phyloP scores from a whole-genome alignment of 768 basidiomycete genomes.

The Leccinellum rugosiceps region DNA sequence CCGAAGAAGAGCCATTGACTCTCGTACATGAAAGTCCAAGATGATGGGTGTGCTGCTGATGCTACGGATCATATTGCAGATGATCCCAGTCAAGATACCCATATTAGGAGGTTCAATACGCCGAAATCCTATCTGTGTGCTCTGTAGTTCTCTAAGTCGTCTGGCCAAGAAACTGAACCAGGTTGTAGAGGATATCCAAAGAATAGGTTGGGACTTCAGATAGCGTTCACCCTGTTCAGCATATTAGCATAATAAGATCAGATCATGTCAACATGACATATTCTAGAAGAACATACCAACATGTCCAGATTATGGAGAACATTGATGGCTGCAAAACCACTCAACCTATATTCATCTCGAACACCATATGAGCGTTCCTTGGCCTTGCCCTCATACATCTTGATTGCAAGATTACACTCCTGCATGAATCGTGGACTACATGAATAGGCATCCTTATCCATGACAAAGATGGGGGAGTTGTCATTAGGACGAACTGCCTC shows the following conservation, averaged over 20 bases:
- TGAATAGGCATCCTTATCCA: conserved; percentile 2
- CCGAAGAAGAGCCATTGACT: not conserved
- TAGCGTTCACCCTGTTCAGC: not conserved
- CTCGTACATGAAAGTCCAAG: not conserved
- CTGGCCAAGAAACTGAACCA: conserved; percentile 2
- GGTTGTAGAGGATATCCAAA: conserved; percentile 1
- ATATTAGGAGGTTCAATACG: conserved; percentile 7
- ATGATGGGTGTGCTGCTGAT: conserved; percentile 1
- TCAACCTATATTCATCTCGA: conserved; percentile 1
- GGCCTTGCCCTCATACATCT: not conserved
- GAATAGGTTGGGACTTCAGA: not conserved
- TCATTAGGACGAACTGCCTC: not conserved
- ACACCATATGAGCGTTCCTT: conserved; percentile 7
- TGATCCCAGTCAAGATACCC: conserved; percentile 5
- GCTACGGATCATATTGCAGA: conserved; percentile 4
- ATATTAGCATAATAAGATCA: not conserved
- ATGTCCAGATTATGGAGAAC: not conserved
- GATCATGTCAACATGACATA: not conserved
- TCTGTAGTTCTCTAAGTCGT: not conserved
- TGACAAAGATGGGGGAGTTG: not conserved
- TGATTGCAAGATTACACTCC: not conserved
- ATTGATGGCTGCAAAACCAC: conserved; percentile 1
- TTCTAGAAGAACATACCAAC: not conserved
- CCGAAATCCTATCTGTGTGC: not conserved
- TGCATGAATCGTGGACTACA: not conserved